Base-by-base conservation (phyloP, 1,284 basidiomycete genomes). In the Boletus hoseneyae region DNA sequence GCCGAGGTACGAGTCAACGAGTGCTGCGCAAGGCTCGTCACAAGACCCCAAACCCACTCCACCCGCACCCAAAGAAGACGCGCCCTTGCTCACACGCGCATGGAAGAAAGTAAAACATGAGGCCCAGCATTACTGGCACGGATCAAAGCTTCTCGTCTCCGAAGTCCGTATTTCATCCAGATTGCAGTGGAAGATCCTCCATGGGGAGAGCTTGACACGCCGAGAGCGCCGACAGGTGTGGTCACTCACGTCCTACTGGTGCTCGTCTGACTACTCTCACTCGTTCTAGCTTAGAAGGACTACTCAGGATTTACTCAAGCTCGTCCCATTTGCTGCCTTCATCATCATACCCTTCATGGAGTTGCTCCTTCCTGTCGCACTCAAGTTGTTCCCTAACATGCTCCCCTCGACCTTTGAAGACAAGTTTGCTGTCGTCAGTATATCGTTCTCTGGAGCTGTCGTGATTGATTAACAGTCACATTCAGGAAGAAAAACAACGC, bases 351-450 rank as follows among this genome's bases (percentile, higher is more conserved):
- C 97, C 1, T 97, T 97, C 77, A 98, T 98, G 91, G 97, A 99
- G 68, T 69, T 99, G 21, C 77, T 99, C n/a, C 81, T 99, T 2
- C 96, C 97, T 3, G 91, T 99, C 32, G 94, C 94, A 0, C 80
- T 99, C 60, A 97, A 96, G 70, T 73, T 99, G 44, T 99, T 99
- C 82, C 96, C 96, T 23, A 98, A 93, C 71, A 98, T 99, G 93
- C 82, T 99, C 5, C 97, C 96, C 0, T 95, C 92, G 1, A 99
- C 96, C 0, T 99, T 99, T 55, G 94, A 98, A 69, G 95, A 97
- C 75, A 96, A 97, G 70, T 97, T 90, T 63, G 85, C 92, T 42
- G 89, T 86, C 45, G 91, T 91, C 60, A 62, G 86, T 72, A 29
- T 16, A n/a, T 9, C 39, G 4, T 41, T 6, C 13, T 2, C 27